A percentile compares a stretch with the other conserved stretches of the same genome.
These are phyloP conservation scores for Phytopythium montanum DNA, from an alignment of 352 stramenopile genomes.

Conservation along the genomic window DNA sequence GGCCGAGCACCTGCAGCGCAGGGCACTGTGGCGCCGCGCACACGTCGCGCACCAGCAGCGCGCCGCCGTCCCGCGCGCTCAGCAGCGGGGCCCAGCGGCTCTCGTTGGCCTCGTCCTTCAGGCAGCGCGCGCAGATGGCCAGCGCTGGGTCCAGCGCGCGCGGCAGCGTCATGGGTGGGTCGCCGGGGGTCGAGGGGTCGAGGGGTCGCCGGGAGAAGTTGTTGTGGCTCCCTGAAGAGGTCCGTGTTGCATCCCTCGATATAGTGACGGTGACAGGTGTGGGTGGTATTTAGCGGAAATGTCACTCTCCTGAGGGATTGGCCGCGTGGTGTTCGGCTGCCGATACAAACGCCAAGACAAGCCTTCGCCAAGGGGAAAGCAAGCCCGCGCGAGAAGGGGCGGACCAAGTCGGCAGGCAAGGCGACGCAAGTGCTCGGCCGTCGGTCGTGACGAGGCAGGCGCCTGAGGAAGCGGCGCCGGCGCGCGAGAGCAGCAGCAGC, in stretches of 20 bases:
- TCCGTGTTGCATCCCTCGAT: no score
- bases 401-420: neutral
- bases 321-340: no score
- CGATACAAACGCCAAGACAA: constrained; percentile 1
- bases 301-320: no score
- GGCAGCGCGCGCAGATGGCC: constrained; percentile 54
- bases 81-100: constrained; percentile 26
- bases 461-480: neutral
- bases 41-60: constrained; percentile 56
- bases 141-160: constrained; percentile 49
- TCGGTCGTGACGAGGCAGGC: no score
- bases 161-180: constrained; percentile 40
- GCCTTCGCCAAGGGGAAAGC: neutral
- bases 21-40: constrained; percentile 45
- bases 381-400: neutral
- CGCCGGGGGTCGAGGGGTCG: no score
- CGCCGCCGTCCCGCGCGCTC: constrained; percentile 18
- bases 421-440: neutral
- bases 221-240: no score
- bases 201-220: no score
- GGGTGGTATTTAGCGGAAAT: no score
- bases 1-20: constrained; percentile 45
- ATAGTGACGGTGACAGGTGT: no score
- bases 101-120: constrained; percentile 27
- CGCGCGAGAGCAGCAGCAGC: no score